A percentile compares a stretch with the other conserved stretches of the same genome.
Conservation (phyloP, 2,329 filamentous ascomycete genomes). For the Ophiostoma ulmi region DNA sequence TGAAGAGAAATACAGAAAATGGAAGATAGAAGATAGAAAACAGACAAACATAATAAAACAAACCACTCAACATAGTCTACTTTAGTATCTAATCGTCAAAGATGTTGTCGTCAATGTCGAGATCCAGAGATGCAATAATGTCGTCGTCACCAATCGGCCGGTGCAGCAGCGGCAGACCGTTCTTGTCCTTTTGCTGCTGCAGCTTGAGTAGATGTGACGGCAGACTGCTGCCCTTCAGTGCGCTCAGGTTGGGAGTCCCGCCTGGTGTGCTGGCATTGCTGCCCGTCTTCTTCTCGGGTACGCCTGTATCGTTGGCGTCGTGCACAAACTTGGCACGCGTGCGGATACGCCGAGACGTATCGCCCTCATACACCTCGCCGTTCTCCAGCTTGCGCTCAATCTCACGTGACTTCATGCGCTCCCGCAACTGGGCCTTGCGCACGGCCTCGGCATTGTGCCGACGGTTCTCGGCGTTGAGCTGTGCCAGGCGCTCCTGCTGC, state of each 20-base stretch:
- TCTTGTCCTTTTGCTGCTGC: slow-evolving; percentile 53
- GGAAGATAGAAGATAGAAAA: not conserved
- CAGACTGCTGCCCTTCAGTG: slow-evolving; percentile 40
- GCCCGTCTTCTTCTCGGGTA: slow-evolving; percentile 39
- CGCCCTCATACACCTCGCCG: slow-evolving; percentile 56
- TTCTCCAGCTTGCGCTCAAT: slow-evolving; percentile 57
- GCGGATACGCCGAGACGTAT: slow-evolving; percentile 57
- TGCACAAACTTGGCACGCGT: slow-evolving; percentile 65
- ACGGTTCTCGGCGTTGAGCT: slow-evolving; percentile 79
- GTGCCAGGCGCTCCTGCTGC: slow-evolving; percentile 77
- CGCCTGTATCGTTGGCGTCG: slow-evolving; percentile 49
- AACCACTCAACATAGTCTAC: not conserved
- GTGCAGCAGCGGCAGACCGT: slow-evolving; percentile 63
- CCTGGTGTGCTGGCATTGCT: slow-evolving; percentile 43
- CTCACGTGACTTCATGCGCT: slow-evolving; percentile 60
- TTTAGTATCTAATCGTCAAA: slow-evolving; percentile 19
- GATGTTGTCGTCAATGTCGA: slow-evolving; percentile 89
- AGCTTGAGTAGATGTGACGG: slow-evolving; percentile 52
- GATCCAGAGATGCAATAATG: slow-evolving; percentile 79
- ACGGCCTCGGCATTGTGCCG: slow-evolving; percentile 81
- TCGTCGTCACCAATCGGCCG: slow-evolving; percentile 85
- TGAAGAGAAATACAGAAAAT: not conserved
- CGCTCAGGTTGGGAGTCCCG: slow-evolving; percentile 26
- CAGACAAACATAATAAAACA: not conserved
- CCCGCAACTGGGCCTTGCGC: slow-evolving; percentile 82